Conservation (phyloP, 148 eudicot genomes). For the Chenopodium suecicum region DNA sequence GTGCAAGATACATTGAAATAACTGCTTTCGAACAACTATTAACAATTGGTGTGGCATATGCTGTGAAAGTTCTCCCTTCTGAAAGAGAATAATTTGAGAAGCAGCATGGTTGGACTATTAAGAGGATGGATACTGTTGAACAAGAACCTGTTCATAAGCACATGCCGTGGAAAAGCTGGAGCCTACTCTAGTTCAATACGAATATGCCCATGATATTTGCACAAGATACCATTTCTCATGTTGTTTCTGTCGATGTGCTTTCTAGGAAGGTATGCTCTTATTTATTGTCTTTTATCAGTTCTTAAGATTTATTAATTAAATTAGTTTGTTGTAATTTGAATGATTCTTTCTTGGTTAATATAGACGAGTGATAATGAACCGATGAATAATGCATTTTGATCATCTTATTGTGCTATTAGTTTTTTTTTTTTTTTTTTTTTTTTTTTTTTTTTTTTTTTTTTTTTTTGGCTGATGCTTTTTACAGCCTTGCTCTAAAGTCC, state of each 20-base stretch:
- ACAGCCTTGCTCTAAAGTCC: too few relatives aligned
- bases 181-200: conserved; percentile 71
- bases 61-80: conserved; percentile 83
- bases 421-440: too few relatives aligned
- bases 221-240: conserved; percentile 83
- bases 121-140: conserved; percentile 70
- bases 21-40: conserved; percentile 95
- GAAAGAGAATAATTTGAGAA: conserved; percentile 90
- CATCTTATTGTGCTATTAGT: too few relatives aligned
- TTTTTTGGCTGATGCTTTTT: too few relatives aligned
- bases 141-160: conserved; percentile 68
- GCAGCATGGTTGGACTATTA: conserved; percentile 82
- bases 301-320: too few relatives aligned
- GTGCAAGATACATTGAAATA: conserved; percentile 78
- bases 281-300: neutral
- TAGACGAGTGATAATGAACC: too few relatives aligned
- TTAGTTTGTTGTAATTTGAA: too few relatives aligned
- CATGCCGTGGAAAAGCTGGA: conserved; percentile 57
- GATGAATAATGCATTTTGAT: too few relatives aligned
- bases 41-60: conserved; percentile 98
- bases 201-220: conserved; percentile 98
- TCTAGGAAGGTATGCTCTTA: conserved; percentile 72
- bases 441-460: too few relatives aligned
- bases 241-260: conserved; percentile 77
- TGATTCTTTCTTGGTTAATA: too few relatives aligned